Conservation (phyloP, 2,329 filamentous ascomycete species). For the Sporothrix inflata region DNA sequence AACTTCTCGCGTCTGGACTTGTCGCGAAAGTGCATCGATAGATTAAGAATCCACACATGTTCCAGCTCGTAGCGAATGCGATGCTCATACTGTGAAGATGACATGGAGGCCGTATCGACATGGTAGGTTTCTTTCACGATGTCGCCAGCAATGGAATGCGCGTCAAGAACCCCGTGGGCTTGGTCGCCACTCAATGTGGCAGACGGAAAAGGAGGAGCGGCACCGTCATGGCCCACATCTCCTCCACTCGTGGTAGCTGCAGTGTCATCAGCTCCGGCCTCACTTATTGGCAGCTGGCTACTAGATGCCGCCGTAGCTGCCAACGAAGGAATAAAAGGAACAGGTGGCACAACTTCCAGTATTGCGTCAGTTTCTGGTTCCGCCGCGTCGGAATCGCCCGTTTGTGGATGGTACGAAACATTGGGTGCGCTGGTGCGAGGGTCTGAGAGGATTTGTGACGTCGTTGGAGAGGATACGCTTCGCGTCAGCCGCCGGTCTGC, state of each 20-base stretch:
- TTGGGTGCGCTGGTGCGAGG: constrained; percentile 56
- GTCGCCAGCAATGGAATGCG: constrained; percentile 21
- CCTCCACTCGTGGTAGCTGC: neutral
- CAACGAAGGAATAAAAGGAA: constrained; percentile 4
- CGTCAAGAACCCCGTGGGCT: neutral
- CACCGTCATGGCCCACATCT: neutral
- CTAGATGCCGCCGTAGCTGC: neutral
- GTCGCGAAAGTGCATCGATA: constrained; percentile 98
- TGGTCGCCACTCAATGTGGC: neutral
- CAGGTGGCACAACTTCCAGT: constrained; percentile 29
- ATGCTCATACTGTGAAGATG: constrained; percentile 60
- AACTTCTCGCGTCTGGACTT: constrained; percentile 94
- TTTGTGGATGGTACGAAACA: constrained; percentile 36
- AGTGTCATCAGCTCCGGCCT: neutral
- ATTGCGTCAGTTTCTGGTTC: constrained; percentile 25
- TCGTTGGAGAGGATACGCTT: constrained; percentile 44
- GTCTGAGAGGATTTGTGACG: constrained; percentile 43
- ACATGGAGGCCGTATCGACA: constrained; percentile 52
- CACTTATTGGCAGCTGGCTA: neutral
- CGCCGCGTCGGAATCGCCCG: constrained; percentile 13
- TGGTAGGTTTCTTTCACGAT: constrained; percentile 32
- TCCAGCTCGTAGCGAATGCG: constrained; percentile 82
- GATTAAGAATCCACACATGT: constrained; percentile 88
- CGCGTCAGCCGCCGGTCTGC: constrained; percentile 52
- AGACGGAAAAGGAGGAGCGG: neutral